Evolutionary conservation across 257 asterid species (phyloP), one percentile per base, ranked within the genome.

Genomic region (Fraxinus quadrangulata): DNA sequence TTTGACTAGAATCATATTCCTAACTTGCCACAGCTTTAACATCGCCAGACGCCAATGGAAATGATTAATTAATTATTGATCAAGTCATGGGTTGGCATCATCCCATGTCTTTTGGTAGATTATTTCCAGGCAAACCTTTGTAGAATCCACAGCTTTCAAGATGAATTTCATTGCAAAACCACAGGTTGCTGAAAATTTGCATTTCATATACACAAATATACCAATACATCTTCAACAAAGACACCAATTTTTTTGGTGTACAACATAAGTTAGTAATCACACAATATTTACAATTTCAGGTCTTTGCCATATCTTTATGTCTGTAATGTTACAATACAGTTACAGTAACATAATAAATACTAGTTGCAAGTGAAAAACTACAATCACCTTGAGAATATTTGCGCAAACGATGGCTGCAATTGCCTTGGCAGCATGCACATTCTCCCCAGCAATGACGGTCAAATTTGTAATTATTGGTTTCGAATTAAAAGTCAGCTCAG

Each of bases 401-500:
- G 84, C 66, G 79, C 96, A 95, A 81, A 95, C 81, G 66, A 90
- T 80, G 40, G 87, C 90, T 34, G 97, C 96, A 63, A 95, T 86
- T 42, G 94, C 92, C 88, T 95, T 95, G 21, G 99, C 94, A 17
- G 97, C 97, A 34, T 86, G 88, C 77, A 88, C 72, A 90, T 90
- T 93, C 93, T 95, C 99, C 21, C 99, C 99, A 1, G 99, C 99
- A 37, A 95, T 95, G 67, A 95, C 93, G 14, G 99, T 93, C 88
- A 95, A 84, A 81, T 95, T 95, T 1, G 99, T 95, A 70, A 95
- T 95, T 16, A 95, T 95, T 4, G 99, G 99, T 86, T 95, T 95
- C 45, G 99, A 93, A 79, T 93, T 95, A 79, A 93, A 91, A n/a
- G 94, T 93, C 70, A 95, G 84, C 86, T 95, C 99, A 54, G 92